A percentile compares a stretch with the other conserved stretches of the same genome.
Conservation (phyloP, 1,139 yeast species). For the Kodamaea arcana region DNA sequence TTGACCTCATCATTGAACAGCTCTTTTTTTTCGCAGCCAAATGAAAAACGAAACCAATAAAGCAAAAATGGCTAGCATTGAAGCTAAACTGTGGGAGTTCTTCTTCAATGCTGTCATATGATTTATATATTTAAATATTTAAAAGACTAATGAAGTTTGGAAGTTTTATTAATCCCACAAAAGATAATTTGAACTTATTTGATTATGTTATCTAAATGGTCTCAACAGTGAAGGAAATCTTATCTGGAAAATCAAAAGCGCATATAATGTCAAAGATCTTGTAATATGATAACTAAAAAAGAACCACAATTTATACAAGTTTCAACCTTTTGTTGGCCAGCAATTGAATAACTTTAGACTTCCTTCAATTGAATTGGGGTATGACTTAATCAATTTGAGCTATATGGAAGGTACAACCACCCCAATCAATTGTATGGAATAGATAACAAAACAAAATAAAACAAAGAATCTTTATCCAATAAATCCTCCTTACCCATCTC, state of each 20-base stretch:
- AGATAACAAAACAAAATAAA: too few relatives aligned
- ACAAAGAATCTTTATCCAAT: too few relatives aligned
- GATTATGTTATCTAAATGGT: background rate
- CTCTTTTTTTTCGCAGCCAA: slow-evolving; percentile 4
- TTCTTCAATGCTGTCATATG: background rate
- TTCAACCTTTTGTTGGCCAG: too few relatives aligned
- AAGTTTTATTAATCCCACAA: background rate
- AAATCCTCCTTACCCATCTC: too few relatives aligned
- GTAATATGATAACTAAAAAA: too few relatives aligned
- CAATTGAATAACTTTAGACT: too few relatives aligned
- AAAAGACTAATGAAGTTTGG: background rate
- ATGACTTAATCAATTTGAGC: too few relatives aligned
- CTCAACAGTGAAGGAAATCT: background rate
- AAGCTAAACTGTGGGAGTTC: background rate
- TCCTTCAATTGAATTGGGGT: too few relatives aligned
- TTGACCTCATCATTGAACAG: too few relatives aligned
- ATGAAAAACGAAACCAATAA: slow-evolving; percentile 8
- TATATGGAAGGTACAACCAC: too few relatives aligned
- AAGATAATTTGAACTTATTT: background rate
- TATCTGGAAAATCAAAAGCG: background rate
- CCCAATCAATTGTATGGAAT: too few relatives aligned
- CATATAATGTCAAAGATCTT: background rate
- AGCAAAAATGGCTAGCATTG: slow-evolving; percentile 3
- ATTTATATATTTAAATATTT: background rate
- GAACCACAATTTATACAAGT: too few relatives aligned